Base-by-base conservation (phyloP, 2,329 filamentous ascomycete genomes). In the Trichothecium sympodiale region DNA sequence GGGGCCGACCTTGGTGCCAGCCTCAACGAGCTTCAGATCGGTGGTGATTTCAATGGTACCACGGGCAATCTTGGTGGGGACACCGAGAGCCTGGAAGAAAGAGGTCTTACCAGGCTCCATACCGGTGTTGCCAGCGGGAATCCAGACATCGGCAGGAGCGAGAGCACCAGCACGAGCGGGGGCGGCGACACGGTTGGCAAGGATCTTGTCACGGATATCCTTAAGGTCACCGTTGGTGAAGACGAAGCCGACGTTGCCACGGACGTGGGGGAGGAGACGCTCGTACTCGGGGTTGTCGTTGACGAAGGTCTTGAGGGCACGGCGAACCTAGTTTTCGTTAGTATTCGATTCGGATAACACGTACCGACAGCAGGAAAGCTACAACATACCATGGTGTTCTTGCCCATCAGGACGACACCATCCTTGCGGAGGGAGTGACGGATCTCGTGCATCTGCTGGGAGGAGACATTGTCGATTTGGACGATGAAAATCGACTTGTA, bases 391-490 rank as follows among this genome's bases (percentile, higher is more conserved):
- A 98, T 98, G 69, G 91, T 98, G 81, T 98, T 98, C 83, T 95
- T 96, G 64, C 89, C 91, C 91, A 96, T 96, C 71, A 98, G 76
- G 55, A 98, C 88, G 54, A 96, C 83, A 69, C 78, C 88, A 68
- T 94, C 71, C 46, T 81, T 82, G 64, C 91, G 88, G 65, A 98
- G 83, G 57, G 85, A 69, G 59, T 81, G 71, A 65, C 91, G 84
- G 67, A 98, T 96, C 80, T 98, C 91, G 85, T 98, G 91, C 93
- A 98, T 98, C 81, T 98, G 93, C 80, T 98, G 91, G 54, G 91
- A 98, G 67, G 82, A 86, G 80, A 98, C 91, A 98, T 96, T 98
- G 86, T 96, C 85, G 62, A 89, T 82, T 61, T 79, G 61, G 66
- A 94, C 88, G 67, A 98, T 88, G 85, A 98, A 96, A 74, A 96